These are phyloP conservation scores for Talaromyces sp. DNA, from an alignment of 2,329 filamentous ascomycete species.

Conservation along the genomic window DNA sequence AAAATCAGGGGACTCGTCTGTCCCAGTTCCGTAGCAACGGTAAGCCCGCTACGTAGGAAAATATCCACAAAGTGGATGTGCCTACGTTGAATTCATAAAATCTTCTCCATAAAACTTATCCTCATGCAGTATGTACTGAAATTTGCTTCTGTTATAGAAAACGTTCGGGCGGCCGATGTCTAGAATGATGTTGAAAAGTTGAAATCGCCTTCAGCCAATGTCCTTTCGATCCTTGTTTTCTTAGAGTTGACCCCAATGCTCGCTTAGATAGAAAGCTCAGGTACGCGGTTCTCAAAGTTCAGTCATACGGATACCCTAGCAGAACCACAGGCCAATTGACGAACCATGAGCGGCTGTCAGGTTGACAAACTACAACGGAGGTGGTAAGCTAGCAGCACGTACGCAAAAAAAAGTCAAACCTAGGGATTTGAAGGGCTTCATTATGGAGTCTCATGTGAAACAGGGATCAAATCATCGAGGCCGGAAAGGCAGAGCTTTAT, in stretches of 20 bases:
- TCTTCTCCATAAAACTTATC: neutral
- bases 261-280: neutral
- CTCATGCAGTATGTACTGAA: conserved; percentile 1
- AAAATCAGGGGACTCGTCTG: neutral
- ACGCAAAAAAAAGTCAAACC: neutral
- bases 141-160: neutral
- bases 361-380: neutral
- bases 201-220: neutral
- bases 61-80: conserved; percentile 3
- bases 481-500: neutral
- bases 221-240: neutral
- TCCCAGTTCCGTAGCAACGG: conserved; percentile 17
- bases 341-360: neutral
- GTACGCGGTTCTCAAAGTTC: neutral
- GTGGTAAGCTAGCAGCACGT: neutral
- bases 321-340: neutral
- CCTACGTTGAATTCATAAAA: neutral
- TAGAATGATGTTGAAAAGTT: neutral
- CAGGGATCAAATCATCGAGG: neutral
- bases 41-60: neutral
- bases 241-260: neutral
- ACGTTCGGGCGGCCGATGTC: neutral
- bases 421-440: conserved; percentile 1
- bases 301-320: neutral
- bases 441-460: conserved; percentile 1